A percentile compares a stretch with the other conserved stretches of the same genome.
Conservation (phyloP, 768 basidiomycete genomes). For the Mycena indigotica region DNA sequence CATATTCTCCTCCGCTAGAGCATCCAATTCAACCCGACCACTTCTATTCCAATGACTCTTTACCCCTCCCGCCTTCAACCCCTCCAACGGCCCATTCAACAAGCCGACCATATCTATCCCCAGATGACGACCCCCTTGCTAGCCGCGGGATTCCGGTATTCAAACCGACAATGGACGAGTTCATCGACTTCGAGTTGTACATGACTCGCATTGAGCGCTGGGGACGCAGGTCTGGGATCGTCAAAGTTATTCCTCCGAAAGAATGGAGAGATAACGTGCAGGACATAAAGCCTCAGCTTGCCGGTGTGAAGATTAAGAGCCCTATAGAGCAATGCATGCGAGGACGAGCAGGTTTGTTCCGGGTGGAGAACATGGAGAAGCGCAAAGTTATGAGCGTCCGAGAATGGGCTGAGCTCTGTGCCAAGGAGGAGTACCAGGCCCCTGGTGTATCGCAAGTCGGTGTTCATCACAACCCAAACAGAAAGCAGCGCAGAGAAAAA, state of each 20-base stretch:
- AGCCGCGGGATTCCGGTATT: conserved; percentile 95
- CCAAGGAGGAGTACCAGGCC: conserved; percentile 69
- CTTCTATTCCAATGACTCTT: conserved; percentile 67
- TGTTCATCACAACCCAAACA: conserved; percentile 44
- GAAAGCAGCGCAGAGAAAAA: conserved; percentile 44
- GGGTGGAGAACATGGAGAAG: conserved; percentile 90
- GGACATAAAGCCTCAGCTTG: conserved; percentile 68
- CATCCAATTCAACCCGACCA: conserved; percentile 73
- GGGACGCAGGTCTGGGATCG: conserved; percentile 89
- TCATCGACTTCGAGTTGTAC: conserved; percentile 88
- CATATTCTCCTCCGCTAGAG: not conserved
- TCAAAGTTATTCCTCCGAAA: conserved; percentile 93
- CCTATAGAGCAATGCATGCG: conserved; percentile 95
- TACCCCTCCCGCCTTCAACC: conserved; percentile 59
- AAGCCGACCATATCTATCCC: conserved; percentile 68
- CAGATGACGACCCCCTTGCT: conserved; percentile 78
- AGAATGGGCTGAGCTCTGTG: conserved; percentile 83
- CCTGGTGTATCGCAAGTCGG: conserved; percentile 75
- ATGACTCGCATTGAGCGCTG: conserved; percentile 86
- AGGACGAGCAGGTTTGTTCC: conserved; percentile 83
- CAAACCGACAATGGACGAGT: conserved; percentile 90
- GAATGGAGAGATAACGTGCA: conserved; percentile 86
- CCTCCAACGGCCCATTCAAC: conserved; percentile 65
- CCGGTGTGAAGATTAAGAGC: conserved; percentile 74
- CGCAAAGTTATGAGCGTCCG: conserved; percentile 79